These are phyloP conservation scores for Lipomyces sp. DNA, from an alignment of 805 yeast species.

Conservation along the genomic window DNA sequence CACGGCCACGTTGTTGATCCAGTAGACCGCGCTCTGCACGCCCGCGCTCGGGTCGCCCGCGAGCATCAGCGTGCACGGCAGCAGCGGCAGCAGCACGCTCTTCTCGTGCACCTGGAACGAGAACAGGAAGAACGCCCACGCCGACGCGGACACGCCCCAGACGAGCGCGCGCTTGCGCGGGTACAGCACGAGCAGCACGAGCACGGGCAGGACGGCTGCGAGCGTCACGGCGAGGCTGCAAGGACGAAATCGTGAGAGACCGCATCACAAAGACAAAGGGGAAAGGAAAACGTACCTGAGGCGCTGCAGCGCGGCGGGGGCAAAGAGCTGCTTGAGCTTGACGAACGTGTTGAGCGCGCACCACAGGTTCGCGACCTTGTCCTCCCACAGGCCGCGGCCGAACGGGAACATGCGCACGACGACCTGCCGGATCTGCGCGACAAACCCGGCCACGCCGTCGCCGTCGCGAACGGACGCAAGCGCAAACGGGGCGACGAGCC, in stretches of 20 bases:
- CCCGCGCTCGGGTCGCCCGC: constrained; percentile 37
- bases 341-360: constrained; percentile 80
- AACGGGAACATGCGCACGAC: constrained; percentile 81
- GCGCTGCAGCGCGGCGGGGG: constrained; percentile 56
- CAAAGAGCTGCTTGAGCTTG: constrained; percentile 60
- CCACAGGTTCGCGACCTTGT: constrained; percentile 97
- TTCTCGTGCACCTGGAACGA: constrained; percentile 97
- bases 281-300: constrained; percentile 33
- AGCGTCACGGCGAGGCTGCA: constrained; percentile 39
- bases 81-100: constrained; percentile 77
- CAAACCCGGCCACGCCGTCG: constrained; percentile 25
- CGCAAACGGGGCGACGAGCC: constrained; percentile 57
- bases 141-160: constrained; percentile 76
- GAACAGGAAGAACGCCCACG: constrained; percentile 85
- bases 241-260: constrained; percentile 41
- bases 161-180: constrained; percentile 53
- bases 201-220: constrained; percentile 54
- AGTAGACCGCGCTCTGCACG: constrained; percentile 46
- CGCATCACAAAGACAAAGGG: constrained; percentile 45
- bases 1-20: constrained; percentile 81
- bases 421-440: constrained; percentile 54
- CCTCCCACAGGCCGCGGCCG: constrained; percentile 90
- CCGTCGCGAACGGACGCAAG: constrained; percentile 5
- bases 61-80: constrained; percentile 73
- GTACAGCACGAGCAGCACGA: constrained; percentile 47